Evolutionary conservation across 202 grass and related monocot species (phyloP).

Genomic region (Schoenoplectus tabernaemontani): DNA sequence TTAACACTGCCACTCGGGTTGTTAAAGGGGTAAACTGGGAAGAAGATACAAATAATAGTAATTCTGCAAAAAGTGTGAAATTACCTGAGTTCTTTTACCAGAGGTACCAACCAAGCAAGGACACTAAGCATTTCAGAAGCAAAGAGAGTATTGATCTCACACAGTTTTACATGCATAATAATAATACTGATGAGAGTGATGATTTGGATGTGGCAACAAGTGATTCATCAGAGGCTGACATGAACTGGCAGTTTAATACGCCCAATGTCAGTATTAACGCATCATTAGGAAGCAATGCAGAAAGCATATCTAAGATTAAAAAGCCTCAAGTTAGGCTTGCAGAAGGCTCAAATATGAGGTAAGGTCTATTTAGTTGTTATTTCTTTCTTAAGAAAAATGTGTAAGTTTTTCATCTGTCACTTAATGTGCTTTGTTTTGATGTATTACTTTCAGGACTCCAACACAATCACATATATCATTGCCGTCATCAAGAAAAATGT

Average conservation of each 20-base stretch:
- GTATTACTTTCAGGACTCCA: constrained; percentile 48
- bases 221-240: constrained; percentile 98
- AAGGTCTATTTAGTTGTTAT: neutral
- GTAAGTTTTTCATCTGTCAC: neutral
- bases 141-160: constrained; percentile 53
- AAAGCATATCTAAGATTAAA: constrained; percentile 66
- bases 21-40: constrained; percentile 60
- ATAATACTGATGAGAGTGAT: constrained; percentile 84
- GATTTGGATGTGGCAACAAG: constrained; percentile 95
- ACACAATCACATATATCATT: constrained; percentile 67
- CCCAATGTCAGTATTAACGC: constrained; percentile 58
- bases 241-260: constrained; percentile 81
- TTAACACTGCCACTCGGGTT: constrained; percentile 55
- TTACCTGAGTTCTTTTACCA: constrained; percentile 90
- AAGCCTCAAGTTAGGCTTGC: constrained; percentile 64
- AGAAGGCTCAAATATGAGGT: constrained; percentile 76
- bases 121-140: constrained; percentile 39
- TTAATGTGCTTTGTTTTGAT: neutral
- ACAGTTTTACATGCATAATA: constrained; percentile 51
- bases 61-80: constrained; percentile 22
- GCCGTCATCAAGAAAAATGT: constrained; percentile 57
- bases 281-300: constrained; percentile 27
- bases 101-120: constrained; percentile 49
- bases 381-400: constrained; percentile 9
- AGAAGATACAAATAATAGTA: constrained; percentile 30